These are phyloP conservation scores for Falciphora oryzae DNA, from an alignment of 2,329 filamentous ascomycete genomes.

Conservation along the genomic window DNA sequence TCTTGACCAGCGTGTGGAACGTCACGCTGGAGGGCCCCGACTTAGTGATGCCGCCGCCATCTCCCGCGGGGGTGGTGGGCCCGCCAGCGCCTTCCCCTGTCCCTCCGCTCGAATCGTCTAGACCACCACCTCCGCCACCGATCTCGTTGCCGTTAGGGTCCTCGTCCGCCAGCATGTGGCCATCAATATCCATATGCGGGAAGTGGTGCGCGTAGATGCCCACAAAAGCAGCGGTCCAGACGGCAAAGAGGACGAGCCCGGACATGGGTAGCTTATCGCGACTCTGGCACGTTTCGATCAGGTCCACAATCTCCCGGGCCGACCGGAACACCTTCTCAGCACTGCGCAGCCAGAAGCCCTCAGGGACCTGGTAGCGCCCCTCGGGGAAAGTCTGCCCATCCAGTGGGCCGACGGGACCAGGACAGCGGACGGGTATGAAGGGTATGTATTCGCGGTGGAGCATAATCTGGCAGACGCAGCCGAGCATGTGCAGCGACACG, in stretches of 20 bases:
- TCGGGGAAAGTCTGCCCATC: constrained; percentile 51
- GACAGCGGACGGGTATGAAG: constrained; percentile 54
- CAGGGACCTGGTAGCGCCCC: constrained; percentile 34
- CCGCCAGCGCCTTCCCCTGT: neutral
- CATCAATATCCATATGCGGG: constrained; percentile 58
- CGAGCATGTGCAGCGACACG: constrained; percentile 60
- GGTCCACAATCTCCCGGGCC: constrained; percentile 56
- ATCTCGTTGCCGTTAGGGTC: constrained; percentile 16
- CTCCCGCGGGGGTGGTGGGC: neutral
- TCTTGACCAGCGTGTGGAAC: constrained; percentile 43
- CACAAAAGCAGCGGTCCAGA: constrained; percentile 61
- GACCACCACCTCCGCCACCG: neutral
- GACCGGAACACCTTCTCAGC: constrained; percentile 58
- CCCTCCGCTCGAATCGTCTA: neutral
- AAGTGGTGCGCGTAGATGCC: constrained; percentile 63
- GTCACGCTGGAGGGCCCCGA: constrained; percentile 41
- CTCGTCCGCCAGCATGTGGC: constrained; percentile 38
- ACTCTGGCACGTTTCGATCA: constrained; percentile 54
- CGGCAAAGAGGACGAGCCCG: constrained; percentile 59
- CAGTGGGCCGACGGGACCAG: constrained; percentile 46
- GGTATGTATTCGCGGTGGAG: constrained; percentile 64
- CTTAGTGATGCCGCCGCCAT: constrained; percentile 22
- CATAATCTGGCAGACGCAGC: constrained; percentile 60
- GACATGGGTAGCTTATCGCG: constrained; percentile 59
- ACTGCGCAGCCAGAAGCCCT: constrained; percentile 56